Conservation (phyloP, 2,329 filamentous ascomycete genomes). For the Neospermospora avenae region DNA sequence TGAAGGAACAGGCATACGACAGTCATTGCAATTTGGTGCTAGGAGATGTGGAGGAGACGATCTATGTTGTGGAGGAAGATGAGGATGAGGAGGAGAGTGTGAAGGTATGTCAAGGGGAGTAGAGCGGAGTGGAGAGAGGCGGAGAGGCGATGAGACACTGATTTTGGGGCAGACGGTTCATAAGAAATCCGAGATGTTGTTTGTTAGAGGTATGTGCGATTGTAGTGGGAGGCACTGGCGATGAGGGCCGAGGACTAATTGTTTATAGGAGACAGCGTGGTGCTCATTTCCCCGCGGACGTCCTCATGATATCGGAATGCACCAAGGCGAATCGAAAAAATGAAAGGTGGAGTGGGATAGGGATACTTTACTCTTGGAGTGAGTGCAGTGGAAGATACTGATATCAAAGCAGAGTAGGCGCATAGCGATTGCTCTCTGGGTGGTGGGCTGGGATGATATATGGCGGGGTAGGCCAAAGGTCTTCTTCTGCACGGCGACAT, state of each 20-base stretch:
- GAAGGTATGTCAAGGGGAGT: too few species aligned
- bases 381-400: neutral
- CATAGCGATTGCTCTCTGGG: neutral
- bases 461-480: neutral
- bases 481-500: neutral
- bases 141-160: too few species aligned
- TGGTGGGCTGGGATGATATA: neutral
- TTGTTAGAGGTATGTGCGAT: slow-evolving; percentile 75
- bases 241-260: slow-evolving; percentile 16
- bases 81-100: slow-evolving; percentile 75
- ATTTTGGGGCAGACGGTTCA: slow-evolving; percentile 67
- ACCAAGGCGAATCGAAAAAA: neutral
- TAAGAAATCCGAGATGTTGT: slow-evolving; percentile 98
- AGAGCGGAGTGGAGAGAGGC: too few species aligned
- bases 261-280: slow-evolving; percentile 64
- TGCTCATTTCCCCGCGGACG: slow-evolving; percentile 60
- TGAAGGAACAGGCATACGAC: slow-evolving; percentile 75
- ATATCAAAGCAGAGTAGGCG: neutral
- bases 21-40: slow-evolving; percentile 97
- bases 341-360: neutral
- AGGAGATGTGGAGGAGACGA: slow-evolving; percentile 95
- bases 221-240: neutral
- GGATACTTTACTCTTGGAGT: neutral
- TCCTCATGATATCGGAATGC: slow-evolving; percentile 24
- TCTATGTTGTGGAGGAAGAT: slow-evolving; percentile 88